These are phyloP conservation scores for Exophiala calicioides DNA, from an alignment of 2,329 filamentous ascomycete genomes.

Conservation along the genomic window DNA sequence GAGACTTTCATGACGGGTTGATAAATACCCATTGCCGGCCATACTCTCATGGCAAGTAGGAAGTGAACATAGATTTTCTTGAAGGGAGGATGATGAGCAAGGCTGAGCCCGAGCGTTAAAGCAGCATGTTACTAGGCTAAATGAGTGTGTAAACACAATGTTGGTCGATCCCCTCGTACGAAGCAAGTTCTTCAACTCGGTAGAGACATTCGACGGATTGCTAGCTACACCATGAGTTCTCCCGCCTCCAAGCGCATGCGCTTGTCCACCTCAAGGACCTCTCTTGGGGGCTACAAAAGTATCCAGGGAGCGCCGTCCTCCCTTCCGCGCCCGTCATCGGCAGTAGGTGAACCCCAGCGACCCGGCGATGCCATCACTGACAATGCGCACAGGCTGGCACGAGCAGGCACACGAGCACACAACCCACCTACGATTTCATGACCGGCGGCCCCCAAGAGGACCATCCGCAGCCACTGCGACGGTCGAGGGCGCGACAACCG, in stretches of 20 bases:
- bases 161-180: not conserved
- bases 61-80: too few species aligned
- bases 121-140: too few species aligned
- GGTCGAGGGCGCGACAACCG: conserved; percentile 40
- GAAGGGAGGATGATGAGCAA: too few species aligned
- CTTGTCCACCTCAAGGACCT: conserved; percentile 28
- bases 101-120: too few species aligned
- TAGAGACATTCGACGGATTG: not conserved
- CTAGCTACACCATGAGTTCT: conserved; percentile 23
- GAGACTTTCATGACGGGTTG: too few species aligned
- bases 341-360: conserved; percentile 10
- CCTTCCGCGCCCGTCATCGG: conserved; percentile 24
- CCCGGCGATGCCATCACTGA: conserved; percentile 1
- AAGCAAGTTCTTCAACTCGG: not conserved
- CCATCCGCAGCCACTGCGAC: conserved; percentile 35
- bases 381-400: conserved; percentile 5
- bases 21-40: too few species aligned
- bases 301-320: conserved; percentile 23
- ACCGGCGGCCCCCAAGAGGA: conserved; percentile 53
- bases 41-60: too few species aligned
- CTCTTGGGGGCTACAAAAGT: conserved; percentile 28
- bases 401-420: conserved; percentile 47
- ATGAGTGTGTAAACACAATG: not conserved
- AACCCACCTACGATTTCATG: conserved; percentile 62
- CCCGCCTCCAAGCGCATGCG: conserved; percentile 30